Percentiles rank a stretch among this genome's conserved stretches.
Conservation (phyloP, 2,329 filamentous ascomycete genomes). For the Fusarium aywerte region DNA sequence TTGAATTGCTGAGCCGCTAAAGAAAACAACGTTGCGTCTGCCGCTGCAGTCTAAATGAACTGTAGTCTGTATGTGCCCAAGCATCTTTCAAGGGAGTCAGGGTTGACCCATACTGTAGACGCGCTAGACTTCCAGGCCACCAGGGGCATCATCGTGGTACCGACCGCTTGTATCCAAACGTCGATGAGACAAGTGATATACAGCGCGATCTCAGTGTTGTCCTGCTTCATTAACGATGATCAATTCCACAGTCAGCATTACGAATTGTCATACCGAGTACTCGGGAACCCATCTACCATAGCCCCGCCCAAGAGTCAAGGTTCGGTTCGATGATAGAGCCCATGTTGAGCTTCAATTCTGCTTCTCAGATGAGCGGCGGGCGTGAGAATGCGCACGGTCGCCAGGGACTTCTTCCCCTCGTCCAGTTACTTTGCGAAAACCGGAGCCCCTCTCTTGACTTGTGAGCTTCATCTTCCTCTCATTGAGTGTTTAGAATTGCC, state of each 20-base stretch:
- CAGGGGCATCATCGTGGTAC: slow-evolving; percentile 11
- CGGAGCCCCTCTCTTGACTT: slow-evolving; percentile 18
- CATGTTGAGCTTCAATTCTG: not conserved
- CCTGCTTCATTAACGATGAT: slow-evolving; percentile 20
- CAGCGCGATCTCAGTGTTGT: slow-evolving; percentile 9
- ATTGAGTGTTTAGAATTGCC: slow-evolving; percentile 25
- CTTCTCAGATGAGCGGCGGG: slow-evolving; percentile 21
- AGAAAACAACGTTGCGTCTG: slow-evolving; percentile 36
- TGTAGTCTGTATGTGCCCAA: not conserved
- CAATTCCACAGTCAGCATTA: slow-evolving; percentile 4
- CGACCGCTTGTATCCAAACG: not conserved
- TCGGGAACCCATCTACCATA: slow-evolving; percentile 15
- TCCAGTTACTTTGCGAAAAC: slow-evolving; percentile 7
- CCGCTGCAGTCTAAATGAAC: slow-evolving; percentile 20
- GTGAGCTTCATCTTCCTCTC: not conserved
- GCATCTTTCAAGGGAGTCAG: slow-evolving; percentile 18
- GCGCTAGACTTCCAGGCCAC: slow-evolving; percentile 21
- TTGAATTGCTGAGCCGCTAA: slow-evolving; percentile 29
- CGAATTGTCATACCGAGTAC: slow-evolving; percentile 15
- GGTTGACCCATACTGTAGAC: not conserved
- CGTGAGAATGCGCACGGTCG: slow-evolving; percentile 27
- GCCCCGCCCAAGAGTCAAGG: slow-evolving; percentile 23
- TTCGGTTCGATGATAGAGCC: slow-evolving; percentile 7
- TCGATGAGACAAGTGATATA: slow-evolving; percentile 12
- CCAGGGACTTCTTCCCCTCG: slow-evolving; percentile 16